Evolutionary conservation across 306 rosid genomes (phyloP), one percentile per base, ranked within the genome.

Genomic region (Vigna hirtella): DNA sequence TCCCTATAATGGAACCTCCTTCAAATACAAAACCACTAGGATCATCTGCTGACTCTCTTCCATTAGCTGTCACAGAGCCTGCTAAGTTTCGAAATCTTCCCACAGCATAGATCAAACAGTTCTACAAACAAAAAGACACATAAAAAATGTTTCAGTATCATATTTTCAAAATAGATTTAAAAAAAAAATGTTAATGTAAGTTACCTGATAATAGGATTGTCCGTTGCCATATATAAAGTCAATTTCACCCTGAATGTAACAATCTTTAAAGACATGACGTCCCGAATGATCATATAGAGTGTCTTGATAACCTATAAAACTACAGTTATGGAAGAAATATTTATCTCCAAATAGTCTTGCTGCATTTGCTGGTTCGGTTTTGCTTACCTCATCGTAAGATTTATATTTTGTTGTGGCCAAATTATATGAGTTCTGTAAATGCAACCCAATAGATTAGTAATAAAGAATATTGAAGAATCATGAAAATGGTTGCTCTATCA

Each of bases 41-140:
- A 0, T 79, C 82, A 4, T 30, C 6, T 8, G 17, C 5, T 0
- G 76, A 63, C 1, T 14, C 1, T 42, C 89, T 42, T 0, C 3
- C 26, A 47, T 89, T 85, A 1, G 90, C 89, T 3, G 87, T 89
- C 2, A 86, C 49, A 66, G 2, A 89, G 2, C 89, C 89, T 0
- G 66, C 38, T 6, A 24, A 12, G 2, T 9, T 42, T 42, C 1
- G 22, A 1, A 6, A 0, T 15, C 4, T 9, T 4, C 14, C 64
- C 2, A 71, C 59, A 17, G 70, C 86, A 9, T 85, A 73, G 16
- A 83, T 63, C 40, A 0, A 0, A 7, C 85, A 72, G 32, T 76
- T 58, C 90, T 86, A 72, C 65, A 58, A 24, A 28, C 2, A 30
- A 61, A 30, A 34, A 34, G 1, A 34, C 6, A 34, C 6, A 34